These are phyloP conservation scores for Phtheirospermum japonicum DNA, from an alignment of 257 asterid genomes.

Conservation along the genomic window DNA sequence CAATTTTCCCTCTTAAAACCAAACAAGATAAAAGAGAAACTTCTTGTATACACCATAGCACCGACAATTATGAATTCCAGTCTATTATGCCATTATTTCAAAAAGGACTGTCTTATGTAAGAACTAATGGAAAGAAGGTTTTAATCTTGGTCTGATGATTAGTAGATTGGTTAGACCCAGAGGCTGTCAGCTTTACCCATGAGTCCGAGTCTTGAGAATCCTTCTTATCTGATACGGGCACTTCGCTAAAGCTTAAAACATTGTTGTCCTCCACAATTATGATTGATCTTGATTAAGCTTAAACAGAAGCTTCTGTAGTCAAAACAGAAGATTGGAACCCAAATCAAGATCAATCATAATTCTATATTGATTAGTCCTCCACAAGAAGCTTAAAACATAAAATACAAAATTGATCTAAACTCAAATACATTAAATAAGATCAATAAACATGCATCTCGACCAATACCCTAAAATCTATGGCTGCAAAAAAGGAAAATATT, in stretches of 20 bases:
- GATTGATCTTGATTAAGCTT: too few species aligned
- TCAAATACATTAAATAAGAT: not conserved
- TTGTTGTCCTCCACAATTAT: too few species aligned
- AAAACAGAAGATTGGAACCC: constrained; percentile 11
- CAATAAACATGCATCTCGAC: not conserved
- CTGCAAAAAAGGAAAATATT: not conserved
- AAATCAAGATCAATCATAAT: not conserved
- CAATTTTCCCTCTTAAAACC: too few species aligned
- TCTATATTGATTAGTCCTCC: not conserved
- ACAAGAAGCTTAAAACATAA: not conserved
- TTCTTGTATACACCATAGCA: too few species aligned
- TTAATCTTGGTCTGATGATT: constrained; percentile 45
- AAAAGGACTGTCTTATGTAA: too few species aligned
- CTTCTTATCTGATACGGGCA: constrained; percentile 44
- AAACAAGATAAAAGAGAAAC: too few species aligned
- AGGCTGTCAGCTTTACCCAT: constrained; percentile 29
- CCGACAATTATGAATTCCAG: too few species aligned
- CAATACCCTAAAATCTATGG: constrained; percentile 8
- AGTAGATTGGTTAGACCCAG: constrained; percentile 32
- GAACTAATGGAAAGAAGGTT: too few species aligned
- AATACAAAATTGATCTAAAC: not conserved
- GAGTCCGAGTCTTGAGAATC: constrained; percentile 40
- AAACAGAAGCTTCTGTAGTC: too few species aligned
- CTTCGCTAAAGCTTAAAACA: too few species aligned
- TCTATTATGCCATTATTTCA: too few species aligned